Conservation (phyloP, 805 yeast species). For the Ogataea siamensis region DNA sequence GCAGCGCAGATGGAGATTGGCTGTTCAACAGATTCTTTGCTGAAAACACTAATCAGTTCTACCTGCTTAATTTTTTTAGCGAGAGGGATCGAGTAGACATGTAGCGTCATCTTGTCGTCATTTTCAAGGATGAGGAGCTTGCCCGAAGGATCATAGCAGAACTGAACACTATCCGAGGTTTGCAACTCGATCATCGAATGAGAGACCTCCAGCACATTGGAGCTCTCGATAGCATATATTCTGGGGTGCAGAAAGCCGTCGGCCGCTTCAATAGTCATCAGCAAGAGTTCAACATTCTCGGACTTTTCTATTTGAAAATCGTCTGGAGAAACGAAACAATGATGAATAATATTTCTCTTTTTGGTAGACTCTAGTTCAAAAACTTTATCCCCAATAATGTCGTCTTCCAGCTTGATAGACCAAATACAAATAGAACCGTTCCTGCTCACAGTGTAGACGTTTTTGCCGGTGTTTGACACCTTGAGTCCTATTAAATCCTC, state of each 20-base stretch:
- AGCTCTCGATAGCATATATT: slow-evolving; percentile 27
- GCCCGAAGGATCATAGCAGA: slow-evolving; percentile 32
- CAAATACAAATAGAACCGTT: slow-evolving; percentile 33
- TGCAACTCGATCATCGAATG: slow-evolving; percentile 26
- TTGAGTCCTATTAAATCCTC: slow-evolving; percentile 27
- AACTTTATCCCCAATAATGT: slow-evolving; percentile 11
- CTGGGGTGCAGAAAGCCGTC: slow-evolving; percentile 24
- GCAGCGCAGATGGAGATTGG: slow-evolving; percentile 39
- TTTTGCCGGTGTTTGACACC: slow-evolving; percentile 28
- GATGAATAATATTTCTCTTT: slow-evolving; percentile 19
- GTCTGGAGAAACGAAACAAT: slow-evolving; percentile 29
- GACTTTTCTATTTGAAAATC: slow-evolving; percentile 25
- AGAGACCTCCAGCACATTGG: slow-evolving; percentile 31
- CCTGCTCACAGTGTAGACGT: slow-evolving; percentile 31
- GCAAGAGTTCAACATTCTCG: slow-evolving; percentile 21
- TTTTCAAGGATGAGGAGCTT: slow-evolving; percentile 28
- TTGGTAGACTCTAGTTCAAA: slow-evolving; percentile 12
- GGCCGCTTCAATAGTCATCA: slow-evolving; percentile 25
- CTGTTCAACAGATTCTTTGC: slow-evolving; percentile 26
- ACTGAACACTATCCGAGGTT: slow-evolving; percentile 13
- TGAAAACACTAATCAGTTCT: slow-evolving; percentile 22
- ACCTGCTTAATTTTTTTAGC: slow-evolving; percentile 32
- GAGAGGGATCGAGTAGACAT: slow-evolving; percentile 33
- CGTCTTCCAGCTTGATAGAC: slow-evolving; percentile 20
- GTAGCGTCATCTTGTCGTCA: slow-evolving; percentile 17